These are phyloP conservation scores for Trichophaea hybrida DNA, from an alignment of 2,329 filamentous ascomycete species.

Conservation along the genomic window DNA sequence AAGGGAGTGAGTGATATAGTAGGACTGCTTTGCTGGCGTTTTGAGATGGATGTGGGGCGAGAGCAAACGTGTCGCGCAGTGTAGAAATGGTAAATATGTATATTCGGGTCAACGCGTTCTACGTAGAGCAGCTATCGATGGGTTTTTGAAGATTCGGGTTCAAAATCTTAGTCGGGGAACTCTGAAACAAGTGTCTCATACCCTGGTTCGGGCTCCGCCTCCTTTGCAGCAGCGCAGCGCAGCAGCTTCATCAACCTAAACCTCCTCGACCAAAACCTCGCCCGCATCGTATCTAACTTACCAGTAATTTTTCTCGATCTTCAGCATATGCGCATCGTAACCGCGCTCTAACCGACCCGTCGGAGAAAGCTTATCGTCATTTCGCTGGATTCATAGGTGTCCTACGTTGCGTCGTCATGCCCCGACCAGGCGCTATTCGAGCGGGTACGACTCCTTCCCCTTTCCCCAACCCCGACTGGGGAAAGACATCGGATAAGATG, in stretches of 20 bases:
- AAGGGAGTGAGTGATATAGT: no score
- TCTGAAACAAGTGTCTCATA: neutral
- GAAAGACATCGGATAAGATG: neutral
- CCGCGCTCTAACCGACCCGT: neutral
- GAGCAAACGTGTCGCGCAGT: no score
- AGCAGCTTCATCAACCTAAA: neutral
- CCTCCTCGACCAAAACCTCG: neutral
- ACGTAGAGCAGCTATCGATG: no score
- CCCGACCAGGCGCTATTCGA: slow-evolving; percentile 42
- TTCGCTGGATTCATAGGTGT: neutral
- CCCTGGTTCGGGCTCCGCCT: neutral
- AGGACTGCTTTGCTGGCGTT: no score
- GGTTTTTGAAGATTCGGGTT: no score
- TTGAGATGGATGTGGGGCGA: no score
- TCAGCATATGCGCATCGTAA: slow-evolving; percentile 1
- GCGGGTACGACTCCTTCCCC: slow-evolving; percentile 34
- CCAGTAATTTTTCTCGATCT: neutral
- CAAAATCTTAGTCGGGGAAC: neutral
- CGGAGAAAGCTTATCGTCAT: neutral
- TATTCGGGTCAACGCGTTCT: no score
- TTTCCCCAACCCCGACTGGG: neutral
- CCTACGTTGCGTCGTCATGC: slow-evolving; percentile 33
- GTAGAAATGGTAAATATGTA: no score
- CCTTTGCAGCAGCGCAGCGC: neutral
- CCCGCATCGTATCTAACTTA: neutral